Percentiles rank a stretch among this genome's conserved stretches.
phyloP scores from a whole-genome alignment of 179 eudicot genomes.

The Silene coronaria region DNA sequence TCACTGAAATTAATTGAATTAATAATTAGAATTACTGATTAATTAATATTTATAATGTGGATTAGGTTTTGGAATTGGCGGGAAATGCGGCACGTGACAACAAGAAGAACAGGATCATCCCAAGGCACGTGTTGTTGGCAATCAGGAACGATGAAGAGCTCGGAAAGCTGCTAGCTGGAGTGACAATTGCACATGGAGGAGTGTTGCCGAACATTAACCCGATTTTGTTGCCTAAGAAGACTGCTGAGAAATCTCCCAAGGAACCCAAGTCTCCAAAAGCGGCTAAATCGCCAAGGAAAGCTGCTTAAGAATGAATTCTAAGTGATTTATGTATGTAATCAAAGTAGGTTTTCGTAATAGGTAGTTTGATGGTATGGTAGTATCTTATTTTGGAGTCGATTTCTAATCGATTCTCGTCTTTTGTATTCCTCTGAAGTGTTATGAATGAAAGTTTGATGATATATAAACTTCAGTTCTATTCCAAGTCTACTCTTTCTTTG shows the following conservation, averaged over 20 bases:
- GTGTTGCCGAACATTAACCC: slow-evolving; percentile 16
- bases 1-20: no score
- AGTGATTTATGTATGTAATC: no score
- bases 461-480: no score
- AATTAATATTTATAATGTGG: not conserved
- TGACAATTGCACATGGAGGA: slow-evolving; percentile 27
- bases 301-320: no score
- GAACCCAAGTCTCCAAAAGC: slow-evolving; percentile 17
- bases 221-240: slow-evolving; percentile 17
- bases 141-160: slow-evolving; percentile 29
- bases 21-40: not conserved
- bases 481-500: no score
- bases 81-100: slow-evolving; percentile 29
- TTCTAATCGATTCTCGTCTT: no score
- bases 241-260: slow-evolving; percentile 17
- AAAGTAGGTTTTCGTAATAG: no score
- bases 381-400: no score
- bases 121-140: slow-evolving; percentile 23
- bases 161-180: slow-evolving; percentile 24
- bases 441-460: no score
- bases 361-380: no score
- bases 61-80: slow-evolving; percentile 26
- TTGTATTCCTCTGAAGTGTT: no score
- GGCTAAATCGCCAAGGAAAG: no score
- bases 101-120: slow-evolving; percentile 32